Evolutionary conservation across 352 stramenopile genomes (phyloP), one percentile per base, ranked within the genome.

Genomic region (Phytophthora cactorum): DNA sequence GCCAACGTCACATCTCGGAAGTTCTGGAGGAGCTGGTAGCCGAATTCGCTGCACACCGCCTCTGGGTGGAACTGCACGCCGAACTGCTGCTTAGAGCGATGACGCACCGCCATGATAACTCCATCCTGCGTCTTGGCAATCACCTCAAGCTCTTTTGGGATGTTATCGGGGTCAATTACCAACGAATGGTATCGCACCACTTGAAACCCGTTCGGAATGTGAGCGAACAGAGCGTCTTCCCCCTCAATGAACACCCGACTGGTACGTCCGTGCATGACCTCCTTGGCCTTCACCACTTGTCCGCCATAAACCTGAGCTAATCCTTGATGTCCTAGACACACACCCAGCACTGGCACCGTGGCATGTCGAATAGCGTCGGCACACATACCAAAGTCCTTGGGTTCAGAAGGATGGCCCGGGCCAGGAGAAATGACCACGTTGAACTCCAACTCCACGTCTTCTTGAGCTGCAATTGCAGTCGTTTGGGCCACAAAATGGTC

Each of bases 261-360:
- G 73, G 96, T 89, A 12, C 93, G 82, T 31, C 97, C 97, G 75
- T 99, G 97, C 85, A 99, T 98, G 31, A 96, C 93, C 59, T 96
- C 88, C 7, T 78, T 68, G 8, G 93, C 92, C 49, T 83, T 78
- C 12, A 86, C 78, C 11, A 98, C 94, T 12, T 61, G 72, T 11
- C 82, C 94, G 10, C 95, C 91, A 72, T 98, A 97, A 0, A 86
- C 81, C 31, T 94, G 75, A 31, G 90, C 95, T 46, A 99, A 75
- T n/a, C 96, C 90, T 76, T 99, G 96, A 79, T 99, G 96, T 45
- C 97, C 97, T n/a, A 99, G 76, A 81, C 97, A 99, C n/a, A 99
- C 95, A 17, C 96, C 97, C 15, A 99, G 76, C 44, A 99, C 80
- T 3, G 97, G 96, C 27, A 98, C 74, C 0, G 77, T 12, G 45